Evolutionary conservation across 192 early-diverging fungal species (phyloP).

Genomic region (Linnemannia elongata): DNA sequence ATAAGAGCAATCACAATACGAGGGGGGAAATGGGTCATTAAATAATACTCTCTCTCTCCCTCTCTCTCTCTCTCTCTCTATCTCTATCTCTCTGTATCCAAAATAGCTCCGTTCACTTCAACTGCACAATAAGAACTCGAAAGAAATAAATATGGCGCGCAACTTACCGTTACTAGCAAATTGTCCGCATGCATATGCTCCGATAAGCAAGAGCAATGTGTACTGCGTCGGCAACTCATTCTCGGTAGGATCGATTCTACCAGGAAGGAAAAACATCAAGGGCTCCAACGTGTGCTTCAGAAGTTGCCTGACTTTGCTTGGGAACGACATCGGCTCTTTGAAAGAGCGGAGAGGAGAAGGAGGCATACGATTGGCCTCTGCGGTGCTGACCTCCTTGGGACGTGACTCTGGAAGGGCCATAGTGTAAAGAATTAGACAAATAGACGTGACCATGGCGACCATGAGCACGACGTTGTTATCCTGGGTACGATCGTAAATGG

Average conservation of each 20-base stretch:
- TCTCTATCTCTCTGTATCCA: background rate
- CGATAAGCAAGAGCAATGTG: slow-evolving; percentile 6
- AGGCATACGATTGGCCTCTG: background rate
- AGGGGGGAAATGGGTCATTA: background rate
- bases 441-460: background rate
- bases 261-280: slow-evolving; percentile 10
- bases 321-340: background rate
- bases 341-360: background rate
- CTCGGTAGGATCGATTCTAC: background rate
- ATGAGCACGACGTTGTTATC: background rate
- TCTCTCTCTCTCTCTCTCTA: no score
- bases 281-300: slow-evolving; percentile 4
- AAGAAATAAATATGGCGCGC: background rate
- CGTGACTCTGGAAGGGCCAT: slow-evolving; percentile 17
- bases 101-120: background rate
- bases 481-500: background rate
- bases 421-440: background rate
- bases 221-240: slow-evolving; percentile 1
- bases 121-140: background rate
- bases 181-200: background rate
- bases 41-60: background rate
- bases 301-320: background rate
- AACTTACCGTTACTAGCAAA: slow-evolving; percentile 8
- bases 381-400: background rate
- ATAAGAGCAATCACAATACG: background rate